Evolutionary conservation across 352 stramenopile species (phyloP).

Genomic region (Phytopythium oedochilum): DNA sequence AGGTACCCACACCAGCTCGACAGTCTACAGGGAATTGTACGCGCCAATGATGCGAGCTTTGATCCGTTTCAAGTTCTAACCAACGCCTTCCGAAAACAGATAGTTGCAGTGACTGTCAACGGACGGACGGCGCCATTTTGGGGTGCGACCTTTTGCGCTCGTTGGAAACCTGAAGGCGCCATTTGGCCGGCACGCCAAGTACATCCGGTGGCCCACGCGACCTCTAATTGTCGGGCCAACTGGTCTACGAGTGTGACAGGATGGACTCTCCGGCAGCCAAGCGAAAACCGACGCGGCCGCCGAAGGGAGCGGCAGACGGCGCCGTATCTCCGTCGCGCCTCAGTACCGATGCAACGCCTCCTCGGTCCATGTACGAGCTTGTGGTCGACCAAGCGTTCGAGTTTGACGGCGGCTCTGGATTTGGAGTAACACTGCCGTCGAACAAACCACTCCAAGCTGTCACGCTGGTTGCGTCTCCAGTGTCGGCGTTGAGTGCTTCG

Average conservation of each 20-base stretch:
- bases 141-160: background rate
- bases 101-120: too few relatives aligned
- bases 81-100: background rate
- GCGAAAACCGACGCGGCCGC: conserved; percentile 1
- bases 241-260: too few relatives aligned
- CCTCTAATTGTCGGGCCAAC: too few relatives aligned
- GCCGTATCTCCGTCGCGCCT: background rate
- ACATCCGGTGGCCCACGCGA: background rate
- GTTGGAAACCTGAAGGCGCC: background rate
- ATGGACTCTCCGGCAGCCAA: conserved; percentile 2
- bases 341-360: background rate
- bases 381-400: conserved; percentile 59
- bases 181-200: background rate
- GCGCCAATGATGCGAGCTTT: too few relatives aligned
- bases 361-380: conserved; percentile 39
- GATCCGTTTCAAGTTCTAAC: background rate
- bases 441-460: conserved; percentile 50
- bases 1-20: too few relatives aligned
- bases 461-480: conserved; percentile 4
- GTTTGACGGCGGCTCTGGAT: conserved; percentile 64
- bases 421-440: conserved; percentile 48
- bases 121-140: background rate
- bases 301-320: background rate
- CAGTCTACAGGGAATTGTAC: too few relatives aligned
- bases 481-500: background rate